Evolutionary conservation across 2,329 filamentous ascomycete species (phyloP), one percentile per base, ranked within the genome.

Genomic region (Colletotrichum sp.): DNA sequence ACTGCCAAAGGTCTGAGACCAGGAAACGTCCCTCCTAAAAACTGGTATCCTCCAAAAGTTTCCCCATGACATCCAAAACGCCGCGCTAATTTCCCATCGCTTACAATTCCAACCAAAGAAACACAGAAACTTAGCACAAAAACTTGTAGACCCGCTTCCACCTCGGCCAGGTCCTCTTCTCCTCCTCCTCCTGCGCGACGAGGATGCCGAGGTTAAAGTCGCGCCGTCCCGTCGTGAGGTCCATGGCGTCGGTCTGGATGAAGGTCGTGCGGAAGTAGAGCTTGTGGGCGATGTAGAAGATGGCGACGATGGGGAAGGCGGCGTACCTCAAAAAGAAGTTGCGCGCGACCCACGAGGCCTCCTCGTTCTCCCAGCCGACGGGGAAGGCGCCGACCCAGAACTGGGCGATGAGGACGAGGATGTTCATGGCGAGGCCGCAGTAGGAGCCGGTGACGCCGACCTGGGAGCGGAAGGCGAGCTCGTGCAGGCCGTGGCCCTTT

Each of bases 321-420:
- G 95, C 88, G 83, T 93, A 95, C 76, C 91, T 89, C 75, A 93
- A 85, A 84, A 98, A 98, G 85, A 96, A 97, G 78, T 88, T 92
- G 77, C 91, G 83, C 1, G 91, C 90, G 55, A 92, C 86, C 9
- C 88, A 83, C 3, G 80, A 58, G 6, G 86, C 77, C 1, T 87
- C 86, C 83, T 87, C 87, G 0, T 84, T 70, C 6, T 81, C 80
- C 80, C 90, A 93, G 28, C 87, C 90, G 64, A 96, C 89, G 6
- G 96, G 96, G 82, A 93, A 96, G 6, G 94, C 92, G 32, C 94
- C 95, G 66, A 94, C 93, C 94, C 95, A 98, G 87, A 98, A 96
- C 83, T 98, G 96, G 2, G 94, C 95, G 61, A 94, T 82, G 32
- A 98, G 89, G 34, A 98, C 93, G 52, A 96, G 85, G 24, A 89